Evolutionary conservation across 2,329 filamentous ascomycete genomes (phyloP).

Genomic region (Catunica adiposa): DNA sequence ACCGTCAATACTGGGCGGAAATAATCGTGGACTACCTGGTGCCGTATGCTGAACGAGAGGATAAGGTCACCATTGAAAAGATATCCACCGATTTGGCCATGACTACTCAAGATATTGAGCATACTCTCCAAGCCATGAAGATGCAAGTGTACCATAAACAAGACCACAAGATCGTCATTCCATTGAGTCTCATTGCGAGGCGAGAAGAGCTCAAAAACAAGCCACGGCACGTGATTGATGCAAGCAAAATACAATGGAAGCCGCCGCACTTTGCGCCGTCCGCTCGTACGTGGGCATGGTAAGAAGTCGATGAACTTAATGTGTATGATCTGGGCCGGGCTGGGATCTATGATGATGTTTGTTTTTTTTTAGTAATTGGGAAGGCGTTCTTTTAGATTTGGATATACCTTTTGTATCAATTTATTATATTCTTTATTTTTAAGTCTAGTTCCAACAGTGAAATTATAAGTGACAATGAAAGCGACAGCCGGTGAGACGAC

Average conservation of each 20-base stretch:
- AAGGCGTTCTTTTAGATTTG: too few relatives aligned
- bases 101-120: conserved; percentile 94
- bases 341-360: background rate
- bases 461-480: too few relatives aligned
- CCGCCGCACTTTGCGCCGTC: conserved; percentile 86
- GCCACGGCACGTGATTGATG: conserved; percentile 58
- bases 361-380: background rate
- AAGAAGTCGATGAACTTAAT: conserved; percentile 14
- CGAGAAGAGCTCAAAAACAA: conserved; percentile 69
- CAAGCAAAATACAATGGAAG: conserved; percentile 77
- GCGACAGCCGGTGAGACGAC: too few relatives aligned
- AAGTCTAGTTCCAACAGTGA: too few relatives aligned
- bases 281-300: conserved; percentile 92
- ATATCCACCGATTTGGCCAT: conserved; percentile 69
- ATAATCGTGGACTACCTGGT: conserved; percentile 79
- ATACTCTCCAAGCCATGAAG: conserved; percentile 82
- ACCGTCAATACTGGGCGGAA: conserved; percentile 95
- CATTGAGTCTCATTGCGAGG: conserved; percentile 63
- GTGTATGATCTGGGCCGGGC: background rate
- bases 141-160: conserved; percentile 95
- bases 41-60: conserved; percentile 48
- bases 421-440: too few relatives aligned
- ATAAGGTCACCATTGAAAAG: conserved; percentile 69
- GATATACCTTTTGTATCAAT: too few relatives aligned
- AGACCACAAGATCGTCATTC: conserved; percentile 89